Conservation (phyloP, 2,329 filamentous ascomycete species). For the Trichoderma sp. region DNA sequence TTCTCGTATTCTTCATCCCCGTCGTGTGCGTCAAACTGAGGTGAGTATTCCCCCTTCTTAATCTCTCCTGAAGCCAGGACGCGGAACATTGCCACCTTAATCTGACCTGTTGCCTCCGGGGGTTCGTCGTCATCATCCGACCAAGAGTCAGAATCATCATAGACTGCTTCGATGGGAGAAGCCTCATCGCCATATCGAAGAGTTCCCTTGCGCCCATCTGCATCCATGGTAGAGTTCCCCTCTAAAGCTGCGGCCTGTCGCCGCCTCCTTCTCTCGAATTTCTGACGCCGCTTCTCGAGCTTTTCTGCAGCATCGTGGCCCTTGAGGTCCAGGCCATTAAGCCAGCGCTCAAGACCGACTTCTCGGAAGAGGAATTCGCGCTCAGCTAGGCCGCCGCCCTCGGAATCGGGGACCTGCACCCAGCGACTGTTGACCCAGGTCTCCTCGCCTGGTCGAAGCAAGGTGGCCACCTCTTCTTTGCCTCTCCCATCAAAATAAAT, state of each 20-base stretch:
- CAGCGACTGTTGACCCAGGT: constrained; percentile 99
- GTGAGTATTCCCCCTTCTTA: constrained; percentile 96
- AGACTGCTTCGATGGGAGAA: constrained; percentile 67
- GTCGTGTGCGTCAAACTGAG: constrained; percentile 95
- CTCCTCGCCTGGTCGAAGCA: constrained; percentile 88
- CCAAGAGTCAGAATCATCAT: constrained; percentile 70
- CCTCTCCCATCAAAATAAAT: constrained; percentile 96
- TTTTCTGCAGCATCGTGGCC: constrained; percentile 87
- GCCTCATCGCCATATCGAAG: constrained; percentile 79
- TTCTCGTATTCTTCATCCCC: constrained; percentile 72
- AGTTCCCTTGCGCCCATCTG: constrained; percentile 50
- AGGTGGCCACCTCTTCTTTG: constrained; percentile 95
- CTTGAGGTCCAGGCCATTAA: constrained; percentile 93
- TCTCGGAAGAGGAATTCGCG: constrained; percentile 96
- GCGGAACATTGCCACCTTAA: constrained; percentile 95
- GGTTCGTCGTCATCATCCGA: constrained; percentile 82
- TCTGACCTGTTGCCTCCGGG: constrained; percentile 92
- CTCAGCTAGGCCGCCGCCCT: constrained; percentile 92
- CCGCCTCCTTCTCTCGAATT: constrained; percentile 67
- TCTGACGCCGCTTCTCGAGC: constrained; percentile 82
- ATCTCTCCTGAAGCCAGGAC: constrained; percentile 95
- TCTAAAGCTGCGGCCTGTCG: constrained; percentile 53
- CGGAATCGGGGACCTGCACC: constrained; percentile 88
- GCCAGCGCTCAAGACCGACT: constrained; percentile 91
- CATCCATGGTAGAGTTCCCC: constrained; percentile 33